Percentiles rank a stretch among this genome's conserved stretches.
Conservation (phyloP, 192 early-diverging fungal genomes). For the Haplosporangium gracile region DNA sequence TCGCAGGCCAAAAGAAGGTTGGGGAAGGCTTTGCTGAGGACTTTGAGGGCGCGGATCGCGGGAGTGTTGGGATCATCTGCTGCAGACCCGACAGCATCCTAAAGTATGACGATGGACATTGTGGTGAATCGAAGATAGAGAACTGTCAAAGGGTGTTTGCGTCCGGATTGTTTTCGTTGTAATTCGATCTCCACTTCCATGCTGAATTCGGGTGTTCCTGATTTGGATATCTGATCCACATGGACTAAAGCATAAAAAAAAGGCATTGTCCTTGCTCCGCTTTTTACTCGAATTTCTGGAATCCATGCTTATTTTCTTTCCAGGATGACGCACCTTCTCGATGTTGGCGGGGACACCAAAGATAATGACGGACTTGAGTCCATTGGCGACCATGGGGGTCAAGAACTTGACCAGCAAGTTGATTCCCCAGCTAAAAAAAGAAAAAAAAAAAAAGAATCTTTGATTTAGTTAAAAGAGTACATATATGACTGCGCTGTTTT, state of each 20-base stretch:
- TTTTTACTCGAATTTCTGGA: neutral
- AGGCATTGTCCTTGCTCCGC: neutral
- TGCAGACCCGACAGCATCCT: conserved; percentile 83
- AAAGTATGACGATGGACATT: neutral
- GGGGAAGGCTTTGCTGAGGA: conserved; percentile 85
- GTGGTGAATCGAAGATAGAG: neutral
- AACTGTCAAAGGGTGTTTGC: neutral
- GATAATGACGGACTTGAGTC: conserved; percentile 87
- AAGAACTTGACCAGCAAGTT: conserved; percentile 82
- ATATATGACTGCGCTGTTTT: neutral
- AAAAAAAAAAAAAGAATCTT: neutral
- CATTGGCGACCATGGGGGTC: conserved; percentile 88
- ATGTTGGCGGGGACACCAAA: conserved; percentile 91
- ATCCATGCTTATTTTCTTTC: no score
- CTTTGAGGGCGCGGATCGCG: conserved; percentile 85
- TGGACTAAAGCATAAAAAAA: neutral
- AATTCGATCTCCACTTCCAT: conserved; percentile 1
- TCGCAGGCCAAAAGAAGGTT: conserved; percentile 90
- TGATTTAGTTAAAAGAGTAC: neutral
- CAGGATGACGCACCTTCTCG: conserved; percentile 62
- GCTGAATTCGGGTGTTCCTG: neutral
- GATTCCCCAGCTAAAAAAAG: conserved; percentile 71
- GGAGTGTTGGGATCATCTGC: conserved; percentile 89
- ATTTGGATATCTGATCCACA: neutral
- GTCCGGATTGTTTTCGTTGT: neutral